These are phyloP conservation scores for Aspergillus sp. DNA, from an alignment of 2,329 filamentous ascomycete genomes.

Conservation along the genomic window DNA sequence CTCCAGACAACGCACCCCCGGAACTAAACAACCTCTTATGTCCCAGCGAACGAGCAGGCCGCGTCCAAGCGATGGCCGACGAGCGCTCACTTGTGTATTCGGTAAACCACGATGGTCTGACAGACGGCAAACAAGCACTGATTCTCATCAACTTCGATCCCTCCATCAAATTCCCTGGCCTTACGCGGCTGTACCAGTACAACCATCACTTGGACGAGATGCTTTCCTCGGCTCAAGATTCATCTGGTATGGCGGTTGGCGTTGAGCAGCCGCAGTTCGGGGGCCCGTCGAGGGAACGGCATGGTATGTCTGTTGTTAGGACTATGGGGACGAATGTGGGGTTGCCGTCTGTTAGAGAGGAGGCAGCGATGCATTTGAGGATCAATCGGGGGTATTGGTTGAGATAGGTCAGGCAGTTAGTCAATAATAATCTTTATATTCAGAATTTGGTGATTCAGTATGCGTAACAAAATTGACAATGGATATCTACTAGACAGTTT, in stretches of 20 bases:
- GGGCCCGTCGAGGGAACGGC: slow-evolving; percentile 8
- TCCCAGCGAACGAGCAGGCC: slow-evolving; percentile 26
- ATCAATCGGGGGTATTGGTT: slow-evolving; percentile 24
- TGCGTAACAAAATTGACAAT: too few species aligned
- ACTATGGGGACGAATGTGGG: slow-evolving; percentile 9
- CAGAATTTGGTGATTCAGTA: too few species aligned
- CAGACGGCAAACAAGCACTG: slow-evolving; percentile 22
- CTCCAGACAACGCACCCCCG: slow-evolving; percentile 31
- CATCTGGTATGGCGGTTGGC: slow-evolving; percentile 2
- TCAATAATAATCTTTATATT: too few species aligned
- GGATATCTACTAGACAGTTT: too few species aligned
- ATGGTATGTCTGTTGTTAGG: slow-evolving; percentile 3
- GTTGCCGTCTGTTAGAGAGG: slow-evolving; percentile 19
- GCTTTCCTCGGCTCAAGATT: background rate
- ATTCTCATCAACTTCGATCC: slow-evolving; percentile 38
- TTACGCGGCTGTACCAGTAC: slow-evolving; percentile 7
- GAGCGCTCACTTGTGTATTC: slow-evolving; percentile 38
- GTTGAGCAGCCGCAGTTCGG: slow-evolving; percentile 11
- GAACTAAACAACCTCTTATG: slow-evolving; percentile 35
- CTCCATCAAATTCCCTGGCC: slow-evolving; percentile 21
- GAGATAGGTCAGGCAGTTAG: slow-evolving; percentile 4
- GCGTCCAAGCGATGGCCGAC: slow-evolving; percentile 30
- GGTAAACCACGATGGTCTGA: slow-evolving; percentile 20
- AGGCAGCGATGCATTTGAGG: slow-evolving; percentile 20
- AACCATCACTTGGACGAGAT: background rate